phyloP scores from a whole-genome alignment of 2,329 filamentous ascomycete species.

The Diaporthe caulivora region DNA sequence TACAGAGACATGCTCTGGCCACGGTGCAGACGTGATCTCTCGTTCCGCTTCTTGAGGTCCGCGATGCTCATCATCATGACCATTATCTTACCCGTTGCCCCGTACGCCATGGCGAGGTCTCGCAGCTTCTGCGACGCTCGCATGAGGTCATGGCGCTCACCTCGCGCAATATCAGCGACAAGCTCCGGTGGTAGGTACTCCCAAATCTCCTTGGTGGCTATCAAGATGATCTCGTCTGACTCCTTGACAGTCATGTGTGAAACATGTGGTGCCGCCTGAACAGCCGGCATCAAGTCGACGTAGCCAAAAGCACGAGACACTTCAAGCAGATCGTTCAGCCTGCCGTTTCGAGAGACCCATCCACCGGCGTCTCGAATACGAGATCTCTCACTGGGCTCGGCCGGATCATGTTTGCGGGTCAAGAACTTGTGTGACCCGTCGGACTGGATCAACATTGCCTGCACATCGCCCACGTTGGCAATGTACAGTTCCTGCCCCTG shows the following conservation, averaged over 20 bases:
- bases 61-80: conserved; percentile 97
- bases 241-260: conserved; percentile 83
- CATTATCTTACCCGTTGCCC: conserved; percentile 95
- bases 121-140: conserved; percentile 92
- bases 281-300: conserved; percentile 89
- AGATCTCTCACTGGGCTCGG: conserved; percentile 84
- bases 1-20: conserved; percentile 90
- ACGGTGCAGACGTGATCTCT: conserved; percentile 78
- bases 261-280: conserved; percentile 91
- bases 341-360: conserved; percentile 94
- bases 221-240: conserved; percentile 91
- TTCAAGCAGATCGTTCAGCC: conserved; percentile 89
- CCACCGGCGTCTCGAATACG: conserved; percentile 95
- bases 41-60: conserved; percentile 85
- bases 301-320: conserved; percentile 97
- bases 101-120: conserved; percentile 95
- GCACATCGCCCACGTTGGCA: conserved; percentile 94
- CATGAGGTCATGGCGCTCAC: conserved; percentile 92
- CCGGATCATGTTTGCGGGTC: conserved; percentile 93
- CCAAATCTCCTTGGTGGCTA: conserved; percentile 95
- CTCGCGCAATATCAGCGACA: conserved; percentile 90
- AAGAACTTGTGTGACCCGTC: conserved; percentile 87
- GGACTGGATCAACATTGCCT: conserved; percentile 93
- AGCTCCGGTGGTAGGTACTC: conserved; percentile 92
- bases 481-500: conserved; percentile 92